These are phyloP conservation scores for Dentipellis fragilis DNA, from an alignment of 768 basidiomycete genomes.

Conservation along the genomic window DNA sequence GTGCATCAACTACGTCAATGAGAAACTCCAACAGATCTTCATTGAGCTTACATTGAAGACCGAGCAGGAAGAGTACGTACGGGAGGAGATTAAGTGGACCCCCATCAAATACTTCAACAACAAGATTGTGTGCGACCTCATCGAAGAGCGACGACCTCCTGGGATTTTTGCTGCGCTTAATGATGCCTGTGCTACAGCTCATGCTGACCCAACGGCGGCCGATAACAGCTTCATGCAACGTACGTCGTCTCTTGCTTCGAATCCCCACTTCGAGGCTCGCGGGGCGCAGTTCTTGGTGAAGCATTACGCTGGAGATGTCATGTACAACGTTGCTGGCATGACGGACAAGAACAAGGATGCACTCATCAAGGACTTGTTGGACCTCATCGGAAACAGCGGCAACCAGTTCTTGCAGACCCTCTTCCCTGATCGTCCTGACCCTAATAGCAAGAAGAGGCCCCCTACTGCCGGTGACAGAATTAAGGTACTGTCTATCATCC, in stretches of 20 bases:
- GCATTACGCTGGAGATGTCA: slow-evolving; percentile 98
- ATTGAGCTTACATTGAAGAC: slow-evolving; percentile 98
- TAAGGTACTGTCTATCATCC: slow-evolving; percentile 43
- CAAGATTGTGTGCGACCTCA: slow-evolving; percentile 96
- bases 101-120: slow-evolving; percentile 99
- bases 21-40: slow-evolving; percentile 98
- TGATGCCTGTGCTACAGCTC: slow-evolving; percentile 97
- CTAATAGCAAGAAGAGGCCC: slow-evolving; percentile 94
- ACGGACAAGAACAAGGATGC: slow-evolving; percentile 99
- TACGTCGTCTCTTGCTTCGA: slow-evolving; percentile 67
- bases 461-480: slow-evolving; percentile 98
- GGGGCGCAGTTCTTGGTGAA: slow-evolving; percentile 91
- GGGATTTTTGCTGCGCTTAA: slow-evolving; percentile 97
- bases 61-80: slow-evolving; percentile 98
- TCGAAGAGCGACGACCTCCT: slow-evolving; percentile 92
- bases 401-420: slow-evolving; percentile 82
- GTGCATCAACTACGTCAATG: slow-evolving; percentile 99
- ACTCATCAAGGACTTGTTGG: slow-evolving; percentile 87
- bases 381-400: slow-evolving; percentile 70
- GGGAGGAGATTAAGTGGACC: slow-evolving; percentile 98
- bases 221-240: slow-evolving; percentile 96
- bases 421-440: slow-evolving; percentile 93
- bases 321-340: slow-evolving; percentile 97
- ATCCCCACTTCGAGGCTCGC: slow-evolving; percentile 91
- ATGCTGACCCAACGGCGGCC: slow-evolving; percentile 92